Evolutionary conservation across 2,329 filamentous ascomycete genomes (phyloP), one percentile per base, ranked within the genome.

Genomic region (Macroventuria anomochaeta): DNA sequence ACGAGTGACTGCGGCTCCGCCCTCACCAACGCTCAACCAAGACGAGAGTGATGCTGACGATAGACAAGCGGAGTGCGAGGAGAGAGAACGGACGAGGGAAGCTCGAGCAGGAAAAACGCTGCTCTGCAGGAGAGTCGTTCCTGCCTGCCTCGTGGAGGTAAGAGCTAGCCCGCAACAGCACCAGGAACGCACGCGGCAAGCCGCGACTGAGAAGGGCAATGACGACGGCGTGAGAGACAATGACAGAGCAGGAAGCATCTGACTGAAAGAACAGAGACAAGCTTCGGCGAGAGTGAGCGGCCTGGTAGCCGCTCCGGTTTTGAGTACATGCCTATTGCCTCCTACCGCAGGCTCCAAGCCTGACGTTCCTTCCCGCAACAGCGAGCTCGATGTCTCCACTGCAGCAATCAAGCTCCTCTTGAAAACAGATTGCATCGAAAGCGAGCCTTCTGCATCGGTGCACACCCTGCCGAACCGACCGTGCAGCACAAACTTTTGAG

Each of bases 1-100:
- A 49, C 43, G 55, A 59, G 57, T 54, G 55, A 53, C 47, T 46
- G 49, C 44, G 53, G 52, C 58, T 55, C 50, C 47, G 34, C 39
- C 28, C 49, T 61, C 51, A 54, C 46, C 54, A 53, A 40, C 44
- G 54, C 48, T 49, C 53, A 39, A 46, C 50, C 54, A 56, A 62
- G 52, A 59, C 48, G 53, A 56, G 57, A 53, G 51, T 52, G 59
- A 40, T 55, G 57, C 49, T 60, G 60, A 49, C 43, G 37, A 54
- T 54, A 48, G 48, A 46, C 34, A 46, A 36, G 51, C 29, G 33
- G 51, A 15, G 39, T 44, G 44, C 34, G 29, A 36, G 29, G 51
- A 26, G 28, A n/a, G 29, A 34, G 26, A 40, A 17, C 17, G 31
- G 25, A 31, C 3, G 26, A 26, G n/a, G 28, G 18, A 37, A 25